Conservation (phyloP, 2,329 filamentous ascomycete genomes). For the Fusarium goolgardi region DNA sequence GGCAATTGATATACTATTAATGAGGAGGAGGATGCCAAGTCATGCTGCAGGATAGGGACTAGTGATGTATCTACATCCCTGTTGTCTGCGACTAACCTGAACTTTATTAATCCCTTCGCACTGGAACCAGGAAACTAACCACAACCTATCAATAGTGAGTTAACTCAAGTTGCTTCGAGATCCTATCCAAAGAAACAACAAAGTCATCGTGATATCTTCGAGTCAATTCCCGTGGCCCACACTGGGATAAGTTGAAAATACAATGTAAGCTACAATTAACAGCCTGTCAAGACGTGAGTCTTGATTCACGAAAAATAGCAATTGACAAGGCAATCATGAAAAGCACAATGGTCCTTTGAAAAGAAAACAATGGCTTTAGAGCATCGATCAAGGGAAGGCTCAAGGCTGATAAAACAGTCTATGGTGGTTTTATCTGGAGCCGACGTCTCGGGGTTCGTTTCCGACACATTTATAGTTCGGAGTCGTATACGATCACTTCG, state of each 20-base stretch:
- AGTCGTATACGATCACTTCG: not conserved
- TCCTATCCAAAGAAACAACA: not conserved
- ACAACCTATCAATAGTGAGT: not conserved
- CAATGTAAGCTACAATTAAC: not conserved
- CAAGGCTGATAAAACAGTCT: not conserved
- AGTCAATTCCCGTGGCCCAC: not conserved
- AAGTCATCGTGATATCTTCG: accelerated
- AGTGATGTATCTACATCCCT: not conserved
- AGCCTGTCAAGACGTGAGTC: not conserved
- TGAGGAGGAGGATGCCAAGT: not conserved
- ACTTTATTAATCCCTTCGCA: not conserved
- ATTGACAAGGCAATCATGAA: not conserved
- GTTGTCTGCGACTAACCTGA: not conserved
- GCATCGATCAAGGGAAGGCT: not conserved
- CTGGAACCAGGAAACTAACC: not conserved
- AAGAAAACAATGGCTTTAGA: no score
- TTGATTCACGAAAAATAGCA: not conserved
- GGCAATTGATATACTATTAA: not conserved
- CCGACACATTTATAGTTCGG: not conserved
- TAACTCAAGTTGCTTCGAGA: not conserved
- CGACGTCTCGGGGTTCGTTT: not conserved
- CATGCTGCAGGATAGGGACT: not conserved
- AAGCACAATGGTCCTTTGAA: not conserved
- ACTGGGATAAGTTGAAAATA: not conserved
- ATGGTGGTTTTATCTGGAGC: not conserved